phyloP scores from a whole-genome alignment of 208 protist species.

The Trypanosoma scelopori region DNA sequence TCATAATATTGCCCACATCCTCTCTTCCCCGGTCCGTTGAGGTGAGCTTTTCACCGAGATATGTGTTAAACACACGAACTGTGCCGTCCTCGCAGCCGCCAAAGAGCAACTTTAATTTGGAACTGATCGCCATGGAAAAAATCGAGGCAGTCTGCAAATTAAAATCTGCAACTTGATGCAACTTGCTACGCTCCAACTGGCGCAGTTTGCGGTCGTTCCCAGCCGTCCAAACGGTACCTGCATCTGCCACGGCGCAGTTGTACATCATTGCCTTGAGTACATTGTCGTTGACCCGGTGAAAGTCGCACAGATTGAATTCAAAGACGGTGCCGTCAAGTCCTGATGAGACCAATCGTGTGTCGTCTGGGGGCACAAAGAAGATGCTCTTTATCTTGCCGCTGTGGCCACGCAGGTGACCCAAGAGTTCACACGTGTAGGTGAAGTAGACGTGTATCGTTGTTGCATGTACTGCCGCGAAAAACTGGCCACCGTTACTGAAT shows the following conservation, averaged over 20 bases:
- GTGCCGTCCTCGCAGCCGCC: slow-evolving; percentile 92
- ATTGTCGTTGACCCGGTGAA: slow-evolving; percentile 92
- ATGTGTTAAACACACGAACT: slow-evolving; percentile 91
- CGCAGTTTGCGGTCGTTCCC: slow-evolving; percentile 93
- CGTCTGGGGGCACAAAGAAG: slow-evolving; percentile 90
- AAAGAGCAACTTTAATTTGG: slow-evolving; percentile 93
- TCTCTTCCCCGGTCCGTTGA: slow-evolving; percentile 36
- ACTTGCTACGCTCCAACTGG: slow-evolving; percentile 75
- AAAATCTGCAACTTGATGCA: slow-evolving; percentile 66
- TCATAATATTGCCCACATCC: slow-evolving; percentile 57
- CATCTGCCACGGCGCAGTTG: slow-evolving; percentile 83
- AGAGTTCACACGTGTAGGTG: slow-evolving; percentile 94
- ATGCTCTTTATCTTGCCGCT: slow-evolving; percentile 92
- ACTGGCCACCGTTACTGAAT: slow-evolving; percentile 96
- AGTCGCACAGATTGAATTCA: slow-evolving; percentile 93
- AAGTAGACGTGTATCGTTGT: slow-evolving; percentile 96
- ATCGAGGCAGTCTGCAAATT: slow-evolving; percentile 76
- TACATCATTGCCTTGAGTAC: slow-evolving; percentile 93
- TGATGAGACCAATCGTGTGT: slow-evolving; percentile 89
- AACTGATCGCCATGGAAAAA: slow-evolving; percentile 83
- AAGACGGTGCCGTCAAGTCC: slow-evolving; percentile 96
- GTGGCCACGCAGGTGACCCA: slow-evolving; percentile 95
- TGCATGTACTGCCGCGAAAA: slow-evolving; percentile 95
- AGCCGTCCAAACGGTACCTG: slow-evolving; percentile 89
- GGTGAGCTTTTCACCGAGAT: slow-evolving; percentile 78